phyloP scores from a whole-genome alignment of 2,329 filamentous ascomycete genomes.

The Clathrospora elynae region DNA sequence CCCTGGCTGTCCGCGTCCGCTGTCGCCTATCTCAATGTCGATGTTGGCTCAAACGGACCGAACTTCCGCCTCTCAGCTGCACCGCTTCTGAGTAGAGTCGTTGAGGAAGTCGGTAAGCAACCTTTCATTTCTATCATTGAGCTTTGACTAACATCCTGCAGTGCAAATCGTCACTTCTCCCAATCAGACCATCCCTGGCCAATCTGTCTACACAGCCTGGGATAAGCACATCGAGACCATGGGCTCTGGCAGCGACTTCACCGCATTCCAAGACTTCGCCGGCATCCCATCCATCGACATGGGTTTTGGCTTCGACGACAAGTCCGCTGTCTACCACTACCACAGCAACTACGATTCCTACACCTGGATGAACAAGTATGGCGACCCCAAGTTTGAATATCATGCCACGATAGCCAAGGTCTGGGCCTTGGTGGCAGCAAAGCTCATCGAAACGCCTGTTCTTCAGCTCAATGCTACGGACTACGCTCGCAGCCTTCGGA shows the following conservation, averaged over 20 bases:
- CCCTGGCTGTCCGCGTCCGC: slow-evolving; percentile 76
- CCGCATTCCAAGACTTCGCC: slow-evolving; percentile 59
- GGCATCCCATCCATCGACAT: slow-evolving; percentile 57
- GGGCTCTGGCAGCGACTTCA: slow-evolving; percentile 59
- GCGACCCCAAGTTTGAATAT: slow-evolving; percentile 67
- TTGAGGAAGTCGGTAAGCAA: slow-evolving; percentile 65
- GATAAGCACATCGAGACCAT: slow-evolving; percentile 61
- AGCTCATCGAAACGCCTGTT: slow-evolving; percentile 54
- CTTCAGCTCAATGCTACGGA: slow-evolving; percentile 55
- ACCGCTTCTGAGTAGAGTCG: slow-evolving; percentile 74
- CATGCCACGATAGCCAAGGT: slow-evolving; percentile 58
- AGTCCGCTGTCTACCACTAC: slow-evolving; percentile 70
- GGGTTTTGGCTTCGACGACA: slow-evolving; percentile 48
- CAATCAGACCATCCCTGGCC: slow-evolving; percentile 72
- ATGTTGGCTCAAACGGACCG: slow-evolving; percentile 71
- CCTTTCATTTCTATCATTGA: background rate
- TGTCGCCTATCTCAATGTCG: slow-evolving; percentile 85
- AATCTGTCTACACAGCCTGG: slow-evolving; percentile 71
- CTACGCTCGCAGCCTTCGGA: slow-evolving; percentile 51
- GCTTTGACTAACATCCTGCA: slow-evolving; percentile 21
- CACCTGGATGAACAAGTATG: slow-evolving; percentile 80
- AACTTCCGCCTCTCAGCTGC: slow-evolving; percentile 70
- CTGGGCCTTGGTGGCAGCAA: slow-evolving; percentile 53
- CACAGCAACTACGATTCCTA: slow-evolving; percentile 86
- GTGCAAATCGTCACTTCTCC: slow-evolving; percentile 52